A percentile compares a stretch with the other conserved stretches of the same genome.
These are phyloP conservation scores for Macrophomina pseudophaseolina DNA, from an alignment of 2,329 filamentous ascomycete genomes.

Conservation along the genomic window DNA sequence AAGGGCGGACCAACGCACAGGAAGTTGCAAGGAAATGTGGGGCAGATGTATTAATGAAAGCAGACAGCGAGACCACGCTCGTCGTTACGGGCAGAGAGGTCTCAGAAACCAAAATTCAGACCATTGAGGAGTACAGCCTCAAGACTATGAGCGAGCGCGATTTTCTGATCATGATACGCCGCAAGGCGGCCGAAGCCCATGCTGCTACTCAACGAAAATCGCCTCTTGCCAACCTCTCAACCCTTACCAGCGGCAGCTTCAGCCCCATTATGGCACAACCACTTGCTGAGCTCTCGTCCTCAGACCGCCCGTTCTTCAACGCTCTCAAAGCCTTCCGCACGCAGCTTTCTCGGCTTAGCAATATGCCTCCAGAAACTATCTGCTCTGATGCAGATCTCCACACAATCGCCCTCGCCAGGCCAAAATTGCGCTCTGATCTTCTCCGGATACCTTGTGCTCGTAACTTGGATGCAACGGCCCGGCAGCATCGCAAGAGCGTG, in stretches of 20 bases:
- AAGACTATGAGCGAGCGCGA: background rate
- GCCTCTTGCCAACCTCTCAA: background rate
- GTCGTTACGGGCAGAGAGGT: conserved; percentile 12
- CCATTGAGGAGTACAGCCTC: background rate
- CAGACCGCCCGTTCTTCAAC: conserved; percentile 6
- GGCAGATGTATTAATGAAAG: background rate
- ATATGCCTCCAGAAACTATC: background rate
- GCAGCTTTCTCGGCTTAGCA: background rate
- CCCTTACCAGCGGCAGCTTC: background rate
- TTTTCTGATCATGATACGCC: background rate
- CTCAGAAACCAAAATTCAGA: conserved; percentile 3
- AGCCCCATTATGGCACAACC: background rate
- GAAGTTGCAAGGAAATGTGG: conserved; percentile 1
- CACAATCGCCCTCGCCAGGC: background rate
- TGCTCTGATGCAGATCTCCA: background rate
- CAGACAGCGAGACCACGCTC: background rate
- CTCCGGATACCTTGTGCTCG: background rate
- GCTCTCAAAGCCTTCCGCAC: conserved; percentile 11
- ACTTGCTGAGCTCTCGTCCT: background rate
- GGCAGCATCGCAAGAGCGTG: background rate
- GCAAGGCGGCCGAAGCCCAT: background rate
- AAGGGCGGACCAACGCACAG: background rate
- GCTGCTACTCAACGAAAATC: background rate
- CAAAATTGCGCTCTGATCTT: background rate
- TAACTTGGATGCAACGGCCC: background rate